Evolutionary conservation across 768 basidiomycete genomes (phyloP).

Genomic region (Russula emetica): DNA sequence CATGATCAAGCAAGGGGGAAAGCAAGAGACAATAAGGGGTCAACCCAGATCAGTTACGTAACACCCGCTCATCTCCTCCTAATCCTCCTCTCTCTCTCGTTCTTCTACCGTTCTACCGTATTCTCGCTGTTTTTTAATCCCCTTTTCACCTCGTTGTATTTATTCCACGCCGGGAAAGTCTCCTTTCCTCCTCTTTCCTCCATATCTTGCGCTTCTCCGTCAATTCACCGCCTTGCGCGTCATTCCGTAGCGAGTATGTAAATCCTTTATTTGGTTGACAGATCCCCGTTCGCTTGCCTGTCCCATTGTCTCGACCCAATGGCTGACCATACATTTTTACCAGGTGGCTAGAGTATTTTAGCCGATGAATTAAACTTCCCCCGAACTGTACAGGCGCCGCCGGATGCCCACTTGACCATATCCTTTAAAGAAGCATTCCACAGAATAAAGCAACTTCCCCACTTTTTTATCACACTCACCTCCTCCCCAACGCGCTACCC

Average conservation of each 20-base stretch:
- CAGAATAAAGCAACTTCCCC: not conserved
- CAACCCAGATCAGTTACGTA: not conserved
- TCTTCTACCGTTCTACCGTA: not conserved
- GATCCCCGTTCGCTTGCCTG: conserved; percentile 2
- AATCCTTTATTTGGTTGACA: no score
- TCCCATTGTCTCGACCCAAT: not conserved
- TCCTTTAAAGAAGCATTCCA: not conserved
- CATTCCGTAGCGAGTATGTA: no score
- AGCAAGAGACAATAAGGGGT: not conserved
- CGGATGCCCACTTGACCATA: not conserved
- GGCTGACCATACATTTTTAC: not conserved
- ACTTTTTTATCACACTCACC: not conserved
- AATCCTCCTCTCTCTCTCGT: no score
- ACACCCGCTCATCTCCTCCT: not conserved
- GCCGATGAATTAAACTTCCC: conserved; percentile 18
- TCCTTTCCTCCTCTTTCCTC: no score
- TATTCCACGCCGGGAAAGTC: no score
- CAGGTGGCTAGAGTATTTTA: conserved; percentile 1
- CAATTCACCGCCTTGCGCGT: no score
- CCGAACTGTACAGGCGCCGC: not conserved
- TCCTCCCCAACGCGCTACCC: not conserved
- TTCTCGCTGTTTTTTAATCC: no score
- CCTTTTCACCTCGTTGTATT: no score
- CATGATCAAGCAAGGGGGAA: not conserved
- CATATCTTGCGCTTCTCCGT: no score